Evolutionary conservation across 2,329 filamentous ascomycete species (phyloP), one percentile per base, ranked within the genome.

Genomic region (Moelleriella libera): DNA sequence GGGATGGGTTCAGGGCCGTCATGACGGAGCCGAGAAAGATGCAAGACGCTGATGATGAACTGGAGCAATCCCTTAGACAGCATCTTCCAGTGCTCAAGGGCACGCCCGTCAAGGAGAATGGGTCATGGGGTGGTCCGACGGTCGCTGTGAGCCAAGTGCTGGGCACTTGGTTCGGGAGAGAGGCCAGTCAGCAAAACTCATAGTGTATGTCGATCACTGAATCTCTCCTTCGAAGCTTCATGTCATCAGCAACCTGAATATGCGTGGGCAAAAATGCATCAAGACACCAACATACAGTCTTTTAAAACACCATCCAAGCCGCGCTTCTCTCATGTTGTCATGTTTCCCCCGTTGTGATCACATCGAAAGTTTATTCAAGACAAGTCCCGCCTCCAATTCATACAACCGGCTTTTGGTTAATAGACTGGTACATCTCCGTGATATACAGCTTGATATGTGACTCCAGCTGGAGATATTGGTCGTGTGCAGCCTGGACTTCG

Each of bases 381-480:
- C 21, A 21, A 21, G 21, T 21, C 21, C 21, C 21, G 21, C 21
- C 21, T 21, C 21, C 21, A 2, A 21, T 21, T 21, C 21, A 21
- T 3, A 21, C 21, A 21, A 21, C 21, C 21, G 21, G 21, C 21
- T 21, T 21, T 21, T 21, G 21, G 30, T 42, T 45, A 5, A 92
- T 78, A 48, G 82, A 83, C 67, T 96, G 89, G 67, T 97, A 92
- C 89, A 98, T 96, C 73, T 98, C 92, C 5, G 86, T 94, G 60
- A 98, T 94, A 70, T 98, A 98, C 52, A 97, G 73, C 67, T 89
- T 90, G 64, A 98, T 94, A 62, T 98, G 92, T 39, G 88, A 83
- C 65, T 97, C 90, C 80, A 98, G 84, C 78, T 96, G 96, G 61
- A 94, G 76, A 66, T 95, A 98, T 69, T 97, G 88, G 54, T 94